Evolutionary conservation across 164 flowering plant species (phyloP).

Genomic region (grape (Vitis vinifera)): DNA sequence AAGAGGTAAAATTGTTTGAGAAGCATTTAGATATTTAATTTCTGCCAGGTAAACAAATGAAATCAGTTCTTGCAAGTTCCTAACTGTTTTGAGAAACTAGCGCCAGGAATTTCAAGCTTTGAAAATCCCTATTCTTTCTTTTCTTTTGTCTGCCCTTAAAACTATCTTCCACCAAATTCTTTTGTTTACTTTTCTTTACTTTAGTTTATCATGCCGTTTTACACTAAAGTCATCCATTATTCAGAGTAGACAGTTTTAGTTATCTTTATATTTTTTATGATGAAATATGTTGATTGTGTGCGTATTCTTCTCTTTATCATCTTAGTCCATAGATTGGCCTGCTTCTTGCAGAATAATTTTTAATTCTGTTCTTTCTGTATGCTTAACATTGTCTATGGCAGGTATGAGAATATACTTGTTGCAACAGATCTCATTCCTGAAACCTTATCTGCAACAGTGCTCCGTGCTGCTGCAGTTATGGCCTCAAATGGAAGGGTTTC

Average conservation of each 20-base stretch:
- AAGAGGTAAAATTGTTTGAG: too few species aligned
- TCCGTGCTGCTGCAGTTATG: conserved; percentile 54
- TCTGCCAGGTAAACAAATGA: too few species aligned
- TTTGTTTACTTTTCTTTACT: not conserved
- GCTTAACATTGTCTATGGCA: conserved; percentile 30
- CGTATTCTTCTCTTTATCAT: not conserved
- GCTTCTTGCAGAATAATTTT: not conserved
- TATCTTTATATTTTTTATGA: too few species aligned
- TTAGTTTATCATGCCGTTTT: too few species aligned
- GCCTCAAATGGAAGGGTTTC: conserved; percentile 71
- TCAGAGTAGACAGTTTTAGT: too few species aligned
- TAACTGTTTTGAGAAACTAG: too few species aligned
- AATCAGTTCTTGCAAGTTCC: too few species aligned
- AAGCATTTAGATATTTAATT: too few species aligned
- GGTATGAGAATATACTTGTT: conserved; percentile 82
- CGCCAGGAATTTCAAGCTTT: too few species aligned
- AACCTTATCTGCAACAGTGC: conserved; percentile 62
- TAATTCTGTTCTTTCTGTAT: not conserved
- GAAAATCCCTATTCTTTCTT: not conserved
- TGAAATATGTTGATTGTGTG: not conserved
- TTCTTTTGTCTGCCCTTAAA: not conserved
- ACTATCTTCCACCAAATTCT: not conserved
- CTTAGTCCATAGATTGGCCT: not conserved
- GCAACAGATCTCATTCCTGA: conserved; percentile 88
- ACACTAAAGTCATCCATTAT: too few species aligned